Conservation (phyloP, 352 stramenopile species). For the Globisporangium nagaii region DNA sequence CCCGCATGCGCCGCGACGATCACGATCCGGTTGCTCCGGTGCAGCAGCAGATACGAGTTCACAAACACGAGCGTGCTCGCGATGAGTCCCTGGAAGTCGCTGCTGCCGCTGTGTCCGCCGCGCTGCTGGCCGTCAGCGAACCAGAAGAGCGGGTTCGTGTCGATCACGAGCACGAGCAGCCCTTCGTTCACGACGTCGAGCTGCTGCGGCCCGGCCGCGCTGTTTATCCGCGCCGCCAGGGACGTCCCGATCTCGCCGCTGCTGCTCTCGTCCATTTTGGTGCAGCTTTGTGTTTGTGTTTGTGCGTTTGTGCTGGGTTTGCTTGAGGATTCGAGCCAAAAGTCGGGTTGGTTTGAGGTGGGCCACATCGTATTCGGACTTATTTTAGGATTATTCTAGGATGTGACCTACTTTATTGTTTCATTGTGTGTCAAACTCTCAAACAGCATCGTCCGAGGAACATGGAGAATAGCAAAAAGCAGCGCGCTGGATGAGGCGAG, state of each 20-base stretch:
- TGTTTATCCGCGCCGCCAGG: constrained; percentile 11
- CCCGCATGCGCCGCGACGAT: constrained; percentile 77
- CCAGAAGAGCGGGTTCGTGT: constrained; percentile 77
- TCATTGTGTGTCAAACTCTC: constrained; percentile 1
- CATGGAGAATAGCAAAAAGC: not conserved
- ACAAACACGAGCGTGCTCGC: constrained; percentile 79
- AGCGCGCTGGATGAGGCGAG: too few species aligned
- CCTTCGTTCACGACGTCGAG: constrained; percentile 26
- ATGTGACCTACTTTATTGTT: not conserved
- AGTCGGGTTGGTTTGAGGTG: not conserved
- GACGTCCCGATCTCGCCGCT: constrained; percentile 11
- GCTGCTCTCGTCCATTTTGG: not conserved
- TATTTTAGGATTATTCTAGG: not conserved
- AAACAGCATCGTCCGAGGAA: not conserved
- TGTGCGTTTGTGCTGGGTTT: not conserved
- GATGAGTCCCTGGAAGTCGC: constrained; percentile 58
- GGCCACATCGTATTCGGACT: not conserved
- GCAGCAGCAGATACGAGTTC: constrained; percentile 82
- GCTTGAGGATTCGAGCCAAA: not conserved
- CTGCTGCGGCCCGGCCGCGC: constrained; percentile 4
- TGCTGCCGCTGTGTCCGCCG: constrained; percentile 15
- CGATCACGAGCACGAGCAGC: constrained; percentile 72
- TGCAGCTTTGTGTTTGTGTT: not conserved
- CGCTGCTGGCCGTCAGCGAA: constrained; percentile 30
- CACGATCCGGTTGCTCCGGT: constrained; percentile 83